Base-by-base conservation (phyloP, 2,329 filamentous ascomycete species). In the Aschersonia sp. region DNA sequence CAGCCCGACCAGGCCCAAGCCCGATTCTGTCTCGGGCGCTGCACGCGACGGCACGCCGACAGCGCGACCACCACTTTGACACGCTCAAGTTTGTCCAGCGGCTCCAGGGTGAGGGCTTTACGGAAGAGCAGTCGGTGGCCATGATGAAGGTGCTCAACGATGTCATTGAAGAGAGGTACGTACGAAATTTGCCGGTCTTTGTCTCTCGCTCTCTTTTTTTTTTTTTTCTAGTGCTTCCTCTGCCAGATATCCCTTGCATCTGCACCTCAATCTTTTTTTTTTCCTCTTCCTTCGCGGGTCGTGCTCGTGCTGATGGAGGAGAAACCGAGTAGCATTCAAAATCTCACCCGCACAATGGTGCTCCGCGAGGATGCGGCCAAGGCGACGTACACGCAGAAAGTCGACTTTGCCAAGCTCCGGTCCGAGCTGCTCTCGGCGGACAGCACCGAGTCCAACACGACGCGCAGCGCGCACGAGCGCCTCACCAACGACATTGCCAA, bases 131-230 rank as follows among this genome's bases (percentile, higher is more conserved):
- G 66, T 83, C 89, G 2, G 88, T 87, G 30, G 90, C 92, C n/a
- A 92, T 95, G 84, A 97, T 98, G 92, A 87, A 86, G 62, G 87
- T 97, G 6, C 72, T 98, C 40, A 89, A 88, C 66, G 89, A 97
- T 63, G 90, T 97, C 8, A 95, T 98, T 54, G 87, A 97, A 63
- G 92, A 98, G 68, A 94, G 83, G 81, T 83, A 55, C 45, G 48
- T 37, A 7, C 22, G 2, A 22, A 22, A 2, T 22, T 4, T 22
- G 22, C 22, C 22, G 2, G 22, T 22, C 22, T 22, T 22, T 22
- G 22, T 22, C 22, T 22, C 2, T 22, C 22, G 3, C 22, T 22
- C 2, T 22, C 3, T 22, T 22, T 22, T 22, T 22, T 22, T 2
- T 22, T 22, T 3, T 22, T 22, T 3, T 22, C 3, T 3, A 2